Evolutionary conservation across 352 stramenopile species (phyloP).

Genomic region (Globisporangium nodosum): DNA sequence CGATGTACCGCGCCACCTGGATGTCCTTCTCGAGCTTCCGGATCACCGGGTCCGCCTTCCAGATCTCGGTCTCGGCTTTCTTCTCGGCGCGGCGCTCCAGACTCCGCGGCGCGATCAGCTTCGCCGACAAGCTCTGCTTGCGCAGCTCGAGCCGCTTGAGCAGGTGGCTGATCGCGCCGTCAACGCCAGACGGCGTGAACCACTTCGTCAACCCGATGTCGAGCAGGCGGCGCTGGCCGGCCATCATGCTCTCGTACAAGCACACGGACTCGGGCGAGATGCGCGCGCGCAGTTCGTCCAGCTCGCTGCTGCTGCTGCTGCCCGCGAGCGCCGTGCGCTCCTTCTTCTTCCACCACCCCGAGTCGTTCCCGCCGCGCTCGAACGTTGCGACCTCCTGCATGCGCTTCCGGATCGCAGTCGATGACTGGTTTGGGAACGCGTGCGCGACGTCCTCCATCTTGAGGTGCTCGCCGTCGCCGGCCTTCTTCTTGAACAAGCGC

Average conservation of each 20-base stretch:
- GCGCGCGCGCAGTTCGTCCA: constrained; percentile 30
- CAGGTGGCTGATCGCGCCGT: constrained; percentile 64
- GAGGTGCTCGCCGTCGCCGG: constrained; percentile 63
- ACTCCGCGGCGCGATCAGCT: constrained; percentile 41
- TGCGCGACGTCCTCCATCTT: constrained; percentile 82
- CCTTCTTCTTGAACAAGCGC: constrained; percentile 71
- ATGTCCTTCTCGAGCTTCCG: constrained; percentile 78
- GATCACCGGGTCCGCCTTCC: constrained; percentile 36
- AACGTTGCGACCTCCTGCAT: constrained; percentile 86
- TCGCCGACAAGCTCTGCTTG: constrained; percentile 44
- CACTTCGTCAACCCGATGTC: constrained; percentile 78
- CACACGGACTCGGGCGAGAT: constrained; percentile 80
- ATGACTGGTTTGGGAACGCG: constrained; percentile 75
- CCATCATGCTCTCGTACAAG: constrained; percentile 87
- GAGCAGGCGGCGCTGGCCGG: constrained; percentile 63
- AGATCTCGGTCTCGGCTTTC: not conserved
- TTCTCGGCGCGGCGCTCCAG: not conserved
- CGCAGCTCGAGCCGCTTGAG: constrained; percentile 64
- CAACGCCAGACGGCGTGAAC: constrained; percentile 68
- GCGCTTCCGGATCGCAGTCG: constrained; percentile 73
- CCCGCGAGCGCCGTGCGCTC: constrained; percentile 56
- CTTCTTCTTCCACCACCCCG: constrained; percentile 84
- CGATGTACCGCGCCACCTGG: constrained; percentile 75
- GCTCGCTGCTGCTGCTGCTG: constrained; percentile 3
- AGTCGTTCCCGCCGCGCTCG: constrained; percentile 75